phyloP scores from a whole-genome alignment of 1,284 basidiomycete species.

The Volvariella volvacea region DNA sequence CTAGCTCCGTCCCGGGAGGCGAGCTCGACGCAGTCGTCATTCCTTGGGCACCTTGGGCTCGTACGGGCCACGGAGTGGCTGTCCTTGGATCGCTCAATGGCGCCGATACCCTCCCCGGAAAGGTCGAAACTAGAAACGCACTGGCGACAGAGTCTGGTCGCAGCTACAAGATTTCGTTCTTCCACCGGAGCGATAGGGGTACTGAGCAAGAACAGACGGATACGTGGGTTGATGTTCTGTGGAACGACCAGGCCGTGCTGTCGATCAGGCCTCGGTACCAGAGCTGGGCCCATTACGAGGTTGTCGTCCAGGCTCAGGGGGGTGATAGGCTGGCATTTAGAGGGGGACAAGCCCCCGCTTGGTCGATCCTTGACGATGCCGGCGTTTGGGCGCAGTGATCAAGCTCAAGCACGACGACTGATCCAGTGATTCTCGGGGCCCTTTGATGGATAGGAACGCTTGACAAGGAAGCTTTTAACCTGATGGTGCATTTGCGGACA shows the following conservation, averaged over 20 bases:
- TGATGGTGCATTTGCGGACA: too few species aligned
- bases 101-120: slow-evolving; percentile 21
- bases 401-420: too few species aligned
- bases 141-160: slow-evolving; percentile 21
- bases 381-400: too few species aligned
- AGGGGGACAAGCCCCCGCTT: too few species aligned
- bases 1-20: slow-evolving; percentile 17
- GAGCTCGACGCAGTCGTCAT: slow-evolving; percentile 27
- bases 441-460: too few species aligned
- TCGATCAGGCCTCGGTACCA: slow-evolving; percentile 23
- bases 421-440: too few species aligned
- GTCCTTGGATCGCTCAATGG: slow-evolving; percentile 26
- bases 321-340: slow-evolving; percentile 26
- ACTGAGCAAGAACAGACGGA: slow-evolving; percentile 13
- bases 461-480: too few species aligned
- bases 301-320: slow-evolving; percentile 22
- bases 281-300: slow-evolving; percentile 21
- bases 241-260: slow-evolving; percentile 23
- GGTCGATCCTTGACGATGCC: too few species aligned
- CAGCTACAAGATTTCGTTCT: slow-evolving; percentile 26
- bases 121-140: slow-evolving; percentile 17
- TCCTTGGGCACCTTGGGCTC: slow-evolving; percentile 24
- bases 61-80: slow-evolving; percentile 21
- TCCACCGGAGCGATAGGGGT: slow-evolving; percentile 21
- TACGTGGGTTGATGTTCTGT: slow-evolving; percentile 25